Percentiles rank a stretch among this genome's conserved stretches.
Evolutionary conservation across 805 yeast genomes (phyloP).

Genomic region (Helenozyma rhizophorensis): DNA sequence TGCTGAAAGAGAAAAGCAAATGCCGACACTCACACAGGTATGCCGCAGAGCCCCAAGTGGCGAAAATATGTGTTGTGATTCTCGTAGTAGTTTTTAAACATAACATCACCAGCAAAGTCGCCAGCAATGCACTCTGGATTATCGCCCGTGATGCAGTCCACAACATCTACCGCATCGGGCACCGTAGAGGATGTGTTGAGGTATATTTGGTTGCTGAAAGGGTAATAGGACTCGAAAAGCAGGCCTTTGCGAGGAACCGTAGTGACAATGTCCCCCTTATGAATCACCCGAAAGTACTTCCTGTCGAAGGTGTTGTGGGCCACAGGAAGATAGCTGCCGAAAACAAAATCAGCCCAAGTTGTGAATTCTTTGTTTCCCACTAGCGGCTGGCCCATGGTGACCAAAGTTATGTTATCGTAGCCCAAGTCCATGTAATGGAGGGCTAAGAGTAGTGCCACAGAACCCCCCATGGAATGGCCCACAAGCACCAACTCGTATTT

Average conservation of each 20-base stretch:
- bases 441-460: conserved; percentile 34
- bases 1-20: too few relatives aligned
- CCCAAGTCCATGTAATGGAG: conserved; percentile 34
- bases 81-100: conserved; percentile 20
- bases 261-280: conserved; percentile 24
- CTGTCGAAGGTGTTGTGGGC: conserved; percentile 17
- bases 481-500: conserved; percentile 17
- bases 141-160: conserved; percentile 29
- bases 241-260: conserved; percentile 23
- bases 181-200: conserved; percentile 26
- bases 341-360: conserved; percentile 29
- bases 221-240: conserved; percentile 19
- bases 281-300: conserved; percentile 21
- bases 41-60: conserved; percentile 29
- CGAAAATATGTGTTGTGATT: conserved; percentile 37
- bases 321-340: conserved; percentile 25
- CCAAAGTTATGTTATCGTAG: conserved; percentile 24
- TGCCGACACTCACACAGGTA: conserved; percentile 5
- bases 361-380: conserved; percentile 38
- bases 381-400: conserved; percentile 44
- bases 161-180: conserved; percentile 26
- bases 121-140: conserved; percentile 26
- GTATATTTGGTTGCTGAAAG: conserved; percentile 37
- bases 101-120: conserved; percentile 20
- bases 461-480: conserved; percentile 38